Evolutionary conservation across 1,284 basidiomycete genomes (phyloP).

Genomic region (Sanghuangporus sanghuang): DNA sequence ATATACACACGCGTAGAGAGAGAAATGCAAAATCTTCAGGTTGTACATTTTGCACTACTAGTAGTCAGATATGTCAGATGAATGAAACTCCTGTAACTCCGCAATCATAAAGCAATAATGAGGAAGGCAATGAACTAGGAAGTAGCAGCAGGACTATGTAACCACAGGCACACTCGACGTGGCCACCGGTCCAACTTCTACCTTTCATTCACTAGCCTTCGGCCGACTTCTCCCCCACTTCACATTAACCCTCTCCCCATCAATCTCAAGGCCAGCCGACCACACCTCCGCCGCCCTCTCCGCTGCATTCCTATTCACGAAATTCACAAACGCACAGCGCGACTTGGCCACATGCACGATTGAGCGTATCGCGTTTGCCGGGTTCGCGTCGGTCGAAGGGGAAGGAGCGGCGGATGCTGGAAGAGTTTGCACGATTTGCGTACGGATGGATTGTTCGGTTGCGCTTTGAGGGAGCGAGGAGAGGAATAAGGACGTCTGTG

Average conservation of each 20-base stretch:
- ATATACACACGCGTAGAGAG: neutral
- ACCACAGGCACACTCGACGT: neutral
- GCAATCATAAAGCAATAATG: neutral
- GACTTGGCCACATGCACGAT: slow-evolving; percentile 85
- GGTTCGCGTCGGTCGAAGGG: slow-evolving; percentile 29
- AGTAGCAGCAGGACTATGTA: neutral
- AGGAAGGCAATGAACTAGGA: neutral
- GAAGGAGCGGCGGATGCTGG: slow-evolving; percentile 55
- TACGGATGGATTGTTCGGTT: slow-evolving; percentile 76
- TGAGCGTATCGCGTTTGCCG: slow-evolving; percentile 51
- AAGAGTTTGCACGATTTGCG: slow-evolving; percentile 67
- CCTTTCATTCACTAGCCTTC: neutral
- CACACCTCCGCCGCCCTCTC: slow-evolving; percentile 86
- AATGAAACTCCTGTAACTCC: neutral
- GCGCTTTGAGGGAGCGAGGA: slow-evolving; percentile 74
- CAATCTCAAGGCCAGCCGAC: slow-evolving; percentile 82
- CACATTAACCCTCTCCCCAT: slow-evolving; percentile 69
- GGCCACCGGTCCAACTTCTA: neutral
- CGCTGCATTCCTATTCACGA: slow-evolving; percentile 74
- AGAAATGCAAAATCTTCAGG: too few species aligned
- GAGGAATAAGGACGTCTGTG: slow-evolving; percentile 87
- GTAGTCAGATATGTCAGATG: neutral
- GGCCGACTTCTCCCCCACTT: slow-evolving; percentile 79
- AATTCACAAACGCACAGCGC: slow-evolving; percentile 95
- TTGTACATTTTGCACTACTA: too few species aligned